Evolutionary conservation across 768 basidiomycete species (phyloP), one percentile per base, ranked within the genome.

Genomic region (Cystoderma amianthinum): DNA sequence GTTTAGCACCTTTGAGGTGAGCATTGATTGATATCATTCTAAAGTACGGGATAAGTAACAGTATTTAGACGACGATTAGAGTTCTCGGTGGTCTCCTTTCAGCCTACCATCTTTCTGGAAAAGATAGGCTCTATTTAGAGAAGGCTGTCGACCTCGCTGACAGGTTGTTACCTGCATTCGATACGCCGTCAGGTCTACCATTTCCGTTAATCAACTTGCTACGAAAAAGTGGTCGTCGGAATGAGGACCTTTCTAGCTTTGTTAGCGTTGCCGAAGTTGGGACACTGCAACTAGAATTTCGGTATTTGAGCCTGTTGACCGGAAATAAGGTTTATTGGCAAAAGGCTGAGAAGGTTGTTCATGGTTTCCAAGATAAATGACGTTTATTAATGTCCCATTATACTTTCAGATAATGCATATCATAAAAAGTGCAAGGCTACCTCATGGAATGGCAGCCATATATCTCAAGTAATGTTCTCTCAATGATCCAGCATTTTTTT

Each of bases 1-100:
- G 21, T 88, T 86, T 58, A 96, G 82, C 58, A 92, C 89, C 0
- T 98, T 98, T 51, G 94, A 97, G 72, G 92, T 89, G 46, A 32
- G 79, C 45, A 9, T 16, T 5, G 5, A 3, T 46, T 28, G 23
- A 20, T 42, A 36, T 13, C 16, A n/a, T 38, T 32, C 19, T 10
- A 11, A 5, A 32, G 36, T 5, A 38, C n/a, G 28, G 15, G n/a
- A 15, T 32, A 11, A 39, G 22, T 34, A 5, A 15, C 30, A 32
- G 38, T 38, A 11, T 16, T 10, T 47, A 94, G 90, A 93, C 88
- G 1, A 96, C 92, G 0, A 97, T 96, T 39, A 82, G 94, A 17
- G 76, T 95, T 1, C 70, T 98, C 2, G 94, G 95, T 6, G 95
- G 95, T 0, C 74, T 98, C 3, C 68, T 97, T 2, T 81, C 92